Conservation (phyloP, 495 filamentous ascomycete genomes). For the Tuber indicum region DNA sequence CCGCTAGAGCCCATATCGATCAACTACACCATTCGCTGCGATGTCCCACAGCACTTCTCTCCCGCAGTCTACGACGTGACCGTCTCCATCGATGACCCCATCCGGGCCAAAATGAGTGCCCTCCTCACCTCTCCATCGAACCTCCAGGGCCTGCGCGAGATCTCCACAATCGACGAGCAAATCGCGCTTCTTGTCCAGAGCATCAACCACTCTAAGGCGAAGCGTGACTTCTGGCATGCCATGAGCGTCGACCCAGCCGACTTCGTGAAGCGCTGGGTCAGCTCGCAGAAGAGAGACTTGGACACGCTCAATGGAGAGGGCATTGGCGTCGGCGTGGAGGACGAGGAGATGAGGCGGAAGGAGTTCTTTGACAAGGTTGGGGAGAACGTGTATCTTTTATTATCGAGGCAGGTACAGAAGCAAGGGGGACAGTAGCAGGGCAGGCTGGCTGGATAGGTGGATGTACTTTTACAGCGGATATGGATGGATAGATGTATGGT, state of each 20-base stretch:
- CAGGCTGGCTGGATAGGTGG: not conserved
- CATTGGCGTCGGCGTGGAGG: slow-evolving; percentile 59
- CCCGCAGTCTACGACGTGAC: slow-evolving; percentile 84
- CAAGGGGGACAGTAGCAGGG: slow-evolving; percentile 18
- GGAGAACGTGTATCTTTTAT: slow-evolving; percentile 40
- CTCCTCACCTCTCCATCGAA: slow-evolving; percentile 55
- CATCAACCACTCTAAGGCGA: slow-evolving; percentile 69
- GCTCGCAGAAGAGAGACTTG: slow-evolving; percentile 79
- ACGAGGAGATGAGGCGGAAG: slow-evolving; percentile 50
- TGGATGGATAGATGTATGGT: not conserved
- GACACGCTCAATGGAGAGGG: slow-evolving; percentile 84
- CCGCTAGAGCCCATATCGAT: slow-evolving; percentile 77
- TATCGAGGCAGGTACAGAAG: slow-evolving; percentile 32
- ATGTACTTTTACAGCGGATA: slow-evolving; percentile 16
- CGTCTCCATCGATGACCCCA: slow-evolving; percentile 76
- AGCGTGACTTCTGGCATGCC: slow-evolving; percentile 71
- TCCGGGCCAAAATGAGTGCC: slow-evolving; percentile 59
- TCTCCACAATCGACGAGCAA: slow-evolving; percentile 70
- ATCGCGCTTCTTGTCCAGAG: slow-evolving; percentile 72
- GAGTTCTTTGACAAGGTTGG: slow-evolving; percentile 48
- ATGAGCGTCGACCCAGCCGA: slow-evolving; percentile 71
- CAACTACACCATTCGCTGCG: slow-evolving; percentile 87
- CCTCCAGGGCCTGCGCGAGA: slow-evolving; percentile 59
- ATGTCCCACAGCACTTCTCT: slow-evolving; percentile 66
- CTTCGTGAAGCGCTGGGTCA: slow-evolving; percentile 78